Conservation (phyloP, 768 basidiomycete species). For the Boletus rubescentipes region DNA sequence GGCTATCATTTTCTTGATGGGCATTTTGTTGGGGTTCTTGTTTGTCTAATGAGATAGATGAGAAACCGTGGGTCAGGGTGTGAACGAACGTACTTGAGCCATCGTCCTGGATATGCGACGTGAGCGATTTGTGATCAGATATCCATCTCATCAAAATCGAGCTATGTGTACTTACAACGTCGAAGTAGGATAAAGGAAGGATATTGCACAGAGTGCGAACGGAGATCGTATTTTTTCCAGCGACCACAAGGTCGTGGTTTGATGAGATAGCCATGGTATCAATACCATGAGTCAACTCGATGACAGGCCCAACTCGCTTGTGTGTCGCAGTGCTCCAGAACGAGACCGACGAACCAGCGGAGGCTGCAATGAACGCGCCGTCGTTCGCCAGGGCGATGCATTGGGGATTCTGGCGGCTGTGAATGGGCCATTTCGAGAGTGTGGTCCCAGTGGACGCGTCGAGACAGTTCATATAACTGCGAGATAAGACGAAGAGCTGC, state of each 20-base stretch:
- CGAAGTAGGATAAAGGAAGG: background rate
- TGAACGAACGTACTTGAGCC: background rate
- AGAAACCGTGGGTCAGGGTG: background rate
- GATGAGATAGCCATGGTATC: background rate
- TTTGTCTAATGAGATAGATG: too few relatives aligned
- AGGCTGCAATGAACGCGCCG: background rate
- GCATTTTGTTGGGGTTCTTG: background rate
- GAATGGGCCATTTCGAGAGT: background rate
- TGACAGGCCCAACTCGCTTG: background rate
- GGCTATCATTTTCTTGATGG: background rate
- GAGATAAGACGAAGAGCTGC: background rate
- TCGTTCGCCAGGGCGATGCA: background rate
- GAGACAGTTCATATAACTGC: background rate
- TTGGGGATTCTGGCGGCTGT: too few relatives aligned
- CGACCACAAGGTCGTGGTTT: background rate
- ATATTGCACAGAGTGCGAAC: background rate
- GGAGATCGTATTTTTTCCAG: background rate
- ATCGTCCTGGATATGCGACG: background rate
- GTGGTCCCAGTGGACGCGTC: background rate
- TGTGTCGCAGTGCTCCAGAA: constrained; percentile 7
- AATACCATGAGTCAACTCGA: background rate
- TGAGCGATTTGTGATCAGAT: background rate
- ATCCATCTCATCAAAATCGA: background rate
- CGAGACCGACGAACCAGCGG: background rate
- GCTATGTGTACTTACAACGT: background rate